Evolutionary conservation across 768 basidiomycete species (phyloP).

Genomic region (Tylopilus sp.): DNA sequence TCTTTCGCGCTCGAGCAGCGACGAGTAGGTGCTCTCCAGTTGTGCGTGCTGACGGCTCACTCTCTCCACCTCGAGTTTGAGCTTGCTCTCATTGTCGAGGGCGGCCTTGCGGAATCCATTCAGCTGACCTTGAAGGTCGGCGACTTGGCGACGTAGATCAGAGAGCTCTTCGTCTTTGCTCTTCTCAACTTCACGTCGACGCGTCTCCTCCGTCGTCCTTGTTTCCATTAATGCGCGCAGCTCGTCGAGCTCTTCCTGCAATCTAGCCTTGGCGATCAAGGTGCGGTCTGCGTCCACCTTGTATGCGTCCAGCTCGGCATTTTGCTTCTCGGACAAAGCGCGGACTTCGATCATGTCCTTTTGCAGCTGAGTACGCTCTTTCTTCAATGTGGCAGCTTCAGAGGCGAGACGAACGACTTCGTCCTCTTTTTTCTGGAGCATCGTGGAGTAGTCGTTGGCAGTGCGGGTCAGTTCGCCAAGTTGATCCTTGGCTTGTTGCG

Average conservation of each 20-base stretch:
- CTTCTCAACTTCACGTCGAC: slow-evolving; percentile 78
- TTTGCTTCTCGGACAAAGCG: slow-evolving; percentile 61
- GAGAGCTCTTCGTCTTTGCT: slow-evolving; percentile 83
- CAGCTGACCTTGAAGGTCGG: slow-evolving; percentile 62
- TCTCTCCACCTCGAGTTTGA: slow-evolving; percentile 73
- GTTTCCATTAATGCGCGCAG: slow-evolving; percentile 80
- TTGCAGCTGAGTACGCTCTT: slow-evolving; percentile 50
- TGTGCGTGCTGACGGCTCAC: slow-evolving; percentile 55
- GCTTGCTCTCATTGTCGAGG: slow-evolving; percentile 65
- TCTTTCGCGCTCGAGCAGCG: slow-evolving; percentile 61
- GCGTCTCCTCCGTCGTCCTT: slow-evolving; percentile 83
- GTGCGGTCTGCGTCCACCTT: slow-evolving; percentile 50
- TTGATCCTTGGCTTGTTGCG: slow-evolving; percentile 72
- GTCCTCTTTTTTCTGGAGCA: slow-evolving; percentile 75
- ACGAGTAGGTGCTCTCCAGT: slow-evolving; percentile 57
- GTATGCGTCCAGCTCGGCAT: slow-evolving; percentile 57
- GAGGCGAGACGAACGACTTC: slow-evolving; percentile 53
- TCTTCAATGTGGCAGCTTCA: slow-evolving; percentile 52
- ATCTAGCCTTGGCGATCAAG: slow-evolving; percentile 46
- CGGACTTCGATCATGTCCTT: slow-evolving; percentile 69
- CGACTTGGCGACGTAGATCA: slow-evolving; percentile 62
- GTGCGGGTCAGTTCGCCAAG: slow-evolving; percentile 74
- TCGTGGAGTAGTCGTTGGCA: slow-evolving; percentile 67
- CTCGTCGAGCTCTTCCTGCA: slow-evolving; percentile 84
- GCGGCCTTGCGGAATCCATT: slow-evolving; percentile 58